Evolutionary conservation across 768 basidiomycete genomes (phyloP).

Genomic region (Pulveroboletus sp.): DNA sequence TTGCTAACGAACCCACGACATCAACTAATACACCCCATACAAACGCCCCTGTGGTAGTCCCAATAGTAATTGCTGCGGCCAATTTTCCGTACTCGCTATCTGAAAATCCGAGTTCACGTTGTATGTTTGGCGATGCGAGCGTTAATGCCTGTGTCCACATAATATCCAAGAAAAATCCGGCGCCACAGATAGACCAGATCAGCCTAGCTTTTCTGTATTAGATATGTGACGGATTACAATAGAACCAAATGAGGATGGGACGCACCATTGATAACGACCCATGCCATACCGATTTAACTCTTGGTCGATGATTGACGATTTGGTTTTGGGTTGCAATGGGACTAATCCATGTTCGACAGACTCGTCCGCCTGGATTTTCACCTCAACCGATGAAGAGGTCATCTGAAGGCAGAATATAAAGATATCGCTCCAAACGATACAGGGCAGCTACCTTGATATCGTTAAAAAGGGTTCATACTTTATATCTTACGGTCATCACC

Average conservation of each 20-base stretch:
- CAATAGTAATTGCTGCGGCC: background rate
- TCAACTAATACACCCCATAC: slow-evolving; percentile 17
- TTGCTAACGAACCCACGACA: slow-evolving; percentile 11
- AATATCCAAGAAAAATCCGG: slow-evolving; percentile 10
- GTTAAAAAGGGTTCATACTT: too few species aligned
- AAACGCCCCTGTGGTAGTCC: slow-evolving; percentile 7
- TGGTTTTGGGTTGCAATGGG: background rate
- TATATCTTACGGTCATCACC: too few species aligned
- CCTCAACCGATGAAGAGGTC: background rate
- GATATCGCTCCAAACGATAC: too few species aligned
- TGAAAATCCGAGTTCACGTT: slow-evolving; percentile 16
- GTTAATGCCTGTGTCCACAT: slow-evolving; percentile 4
- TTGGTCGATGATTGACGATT: slow-evolving; percentile 8
- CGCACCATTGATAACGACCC: slow-evolving; percentile 17
- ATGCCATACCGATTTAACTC: slow-evolving; percentile 14
- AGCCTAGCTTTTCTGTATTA: slow-evolving; percentile 1
- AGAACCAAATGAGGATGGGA: background rate
- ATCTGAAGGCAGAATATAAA: background rate
- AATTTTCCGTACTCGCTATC: slow-evolving; percentile 15
- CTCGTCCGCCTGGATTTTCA: background rate
- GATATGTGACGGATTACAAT: background rate
- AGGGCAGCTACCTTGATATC: too few species aligned
- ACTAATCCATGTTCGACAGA: background rate
- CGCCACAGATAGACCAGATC: slow-evolving; percentile 14
- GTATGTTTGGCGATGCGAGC: slow-evolving; percentile 2